Percentiles rank a stretch among this genome's conserved stretches.
phyloP scores from a whole-genome alignment of 2,329 filamentous ascomycete genomes.

The Cadophora sp. region DNA sequence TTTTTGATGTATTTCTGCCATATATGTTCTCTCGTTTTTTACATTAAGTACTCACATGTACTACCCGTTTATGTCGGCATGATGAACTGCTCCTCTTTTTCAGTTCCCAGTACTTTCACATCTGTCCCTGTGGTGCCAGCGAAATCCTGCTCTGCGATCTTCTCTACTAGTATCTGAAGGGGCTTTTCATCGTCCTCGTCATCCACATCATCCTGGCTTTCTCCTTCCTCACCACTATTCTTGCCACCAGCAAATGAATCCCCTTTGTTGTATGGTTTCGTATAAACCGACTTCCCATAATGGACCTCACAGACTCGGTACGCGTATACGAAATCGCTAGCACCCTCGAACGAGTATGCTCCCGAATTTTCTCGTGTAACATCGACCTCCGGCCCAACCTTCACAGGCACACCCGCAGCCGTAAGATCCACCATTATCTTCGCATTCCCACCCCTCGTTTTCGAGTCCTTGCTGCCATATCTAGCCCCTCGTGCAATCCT shows the following conservation, averaged over 20 bases:
- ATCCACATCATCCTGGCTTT: neutral
- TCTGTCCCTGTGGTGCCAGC: neutral
- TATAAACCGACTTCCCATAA: slow-evolving; percentile 8
- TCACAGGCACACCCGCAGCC: neutral
- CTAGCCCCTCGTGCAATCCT: slow-evolving; percentile 1
- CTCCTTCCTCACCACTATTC: neutral
- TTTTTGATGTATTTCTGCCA: too few species aligned
- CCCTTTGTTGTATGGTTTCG: neutral
- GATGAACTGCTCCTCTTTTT: neutral
- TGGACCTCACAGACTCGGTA: slow-evolving; percentile 13
- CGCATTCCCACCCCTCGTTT: neutral
- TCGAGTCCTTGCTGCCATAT: neutral
- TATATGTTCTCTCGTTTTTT: too few species aligned
- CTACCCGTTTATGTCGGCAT: neutral
- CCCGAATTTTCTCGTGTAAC: neutral
- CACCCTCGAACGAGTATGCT: neutral
- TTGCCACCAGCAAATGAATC: neutral
- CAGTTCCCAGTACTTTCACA: neutral
- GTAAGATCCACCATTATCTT: neutral
- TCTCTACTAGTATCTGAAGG: neutral
- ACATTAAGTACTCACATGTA: too few species aligned
- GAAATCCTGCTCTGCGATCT: neutral
- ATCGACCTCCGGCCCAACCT: neutral
- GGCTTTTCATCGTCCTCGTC: neutral
- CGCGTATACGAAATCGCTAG: neutral